These are phyloP conservation scores for Xylaria curta DNA, from an alignment of 495 filamentous ascomycete species.

Conservation along the genomic window DNA sequence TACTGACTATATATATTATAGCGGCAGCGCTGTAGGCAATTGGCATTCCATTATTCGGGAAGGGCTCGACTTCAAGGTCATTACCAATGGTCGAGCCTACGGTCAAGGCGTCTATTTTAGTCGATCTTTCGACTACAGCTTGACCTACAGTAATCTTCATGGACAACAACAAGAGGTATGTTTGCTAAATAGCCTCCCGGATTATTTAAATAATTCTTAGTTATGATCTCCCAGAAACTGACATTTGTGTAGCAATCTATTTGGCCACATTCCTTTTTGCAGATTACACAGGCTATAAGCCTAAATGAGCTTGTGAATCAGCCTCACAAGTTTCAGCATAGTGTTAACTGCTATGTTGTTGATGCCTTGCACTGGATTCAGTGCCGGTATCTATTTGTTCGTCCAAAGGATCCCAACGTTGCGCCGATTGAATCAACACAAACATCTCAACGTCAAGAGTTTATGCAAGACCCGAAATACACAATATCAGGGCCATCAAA, in stretches of 20 bases:
- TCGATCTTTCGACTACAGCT: conserved; percentile 60
- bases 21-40: conserved; percentile 73
- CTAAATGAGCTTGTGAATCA: conserved; percentile 89
- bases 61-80: conserved; percentile 74
- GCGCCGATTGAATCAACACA: not conserved
- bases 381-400: conserved; percentile 83
- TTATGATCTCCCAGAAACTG: not conserved
- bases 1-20: not conserved
- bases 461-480: conserved; percentile 31
- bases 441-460: not conserved
- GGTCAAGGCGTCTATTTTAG: conserved; percentile 88
- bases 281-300: conserved; percentile 66
- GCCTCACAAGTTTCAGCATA: conserved; percentile 63
- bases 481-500: conserved; percentile 6
- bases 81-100: conserved; percentile 68
- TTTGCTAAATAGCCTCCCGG: not conserved
- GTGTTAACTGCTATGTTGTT: conserved; percentile 72
- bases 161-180: not conserved
- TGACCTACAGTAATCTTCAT: conserved; percentile 52
- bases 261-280: conserved; percentile 74
- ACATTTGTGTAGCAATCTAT: not conserved
- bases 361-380: conserved; percentile 86
- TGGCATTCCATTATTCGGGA: conserved; percentile 92
- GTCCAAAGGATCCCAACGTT: not conserved
- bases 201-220: not conserved